Evolutionary conservation across 2,329 filamentous ascomycete genomes (phyloP).

Genomic region (Penicillium fuscoglaucum): DNA sequence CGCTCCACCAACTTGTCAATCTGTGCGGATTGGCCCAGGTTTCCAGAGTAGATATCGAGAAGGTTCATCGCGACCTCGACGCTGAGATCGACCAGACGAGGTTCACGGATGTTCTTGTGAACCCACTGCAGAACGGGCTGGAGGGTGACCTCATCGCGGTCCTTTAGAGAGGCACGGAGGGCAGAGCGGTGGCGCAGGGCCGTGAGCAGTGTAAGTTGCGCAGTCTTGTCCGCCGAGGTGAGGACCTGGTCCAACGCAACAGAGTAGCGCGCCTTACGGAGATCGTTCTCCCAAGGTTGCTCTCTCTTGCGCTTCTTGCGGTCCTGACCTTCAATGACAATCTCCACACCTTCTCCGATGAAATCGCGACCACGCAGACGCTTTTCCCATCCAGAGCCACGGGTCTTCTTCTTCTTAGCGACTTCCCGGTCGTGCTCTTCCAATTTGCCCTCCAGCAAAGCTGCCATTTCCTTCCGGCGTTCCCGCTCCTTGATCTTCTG

Average conservation of each 20-base stretch:
- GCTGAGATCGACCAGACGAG: slow-evolving; percentile 75
- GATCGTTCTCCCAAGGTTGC: slow-evolving; percentile 74
- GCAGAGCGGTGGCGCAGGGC: slow-evolving; percentile 86
- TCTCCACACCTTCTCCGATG: slow-evolving; percentile 79
- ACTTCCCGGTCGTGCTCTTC: slow-evolving; percentile 73
- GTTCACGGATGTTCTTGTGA: slow-evolving; percentile 75
- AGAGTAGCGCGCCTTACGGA: slow-evolving; percentile 75
- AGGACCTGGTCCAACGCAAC: slow-evolving; percentile 79
- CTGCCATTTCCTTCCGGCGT: slow-evolving; percentile 80
- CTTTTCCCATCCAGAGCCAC: slow-evolving; percentile 61
- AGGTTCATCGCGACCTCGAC: slow-evolving; percentile 81
- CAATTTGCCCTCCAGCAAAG: slow-evolving; percentile 73
- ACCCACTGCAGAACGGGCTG: slow-evolving; percentile 84
- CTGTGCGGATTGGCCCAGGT: slow-evolving; percentile 70
- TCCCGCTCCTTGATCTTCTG: slow-evolving; percentile 76
- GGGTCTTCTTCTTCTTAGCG: slow-evolving; percentile 66
- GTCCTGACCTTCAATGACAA: slow-evolving; percentile 74
- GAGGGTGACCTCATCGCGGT: slow-evolving; percentile 77
- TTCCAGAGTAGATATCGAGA: slow-evolving; percentile 82
- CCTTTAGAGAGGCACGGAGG: slow-evolving; percentile 74
- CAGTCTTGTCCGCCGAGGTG: slow-evolving; percentile 57
- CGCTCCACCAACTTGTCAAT: slow-evolving; percentile 69
- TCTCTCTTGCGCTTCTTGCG: slow-evolving; percentile 64
- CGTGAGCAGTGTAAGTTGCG: slow-evolving; percentile 74
- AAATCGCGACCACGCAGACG: slow-evolving; percentile 71